Conservation (phyloP, 805 yeast genomes). For the Komagataella pseudopastoris region DNA sequence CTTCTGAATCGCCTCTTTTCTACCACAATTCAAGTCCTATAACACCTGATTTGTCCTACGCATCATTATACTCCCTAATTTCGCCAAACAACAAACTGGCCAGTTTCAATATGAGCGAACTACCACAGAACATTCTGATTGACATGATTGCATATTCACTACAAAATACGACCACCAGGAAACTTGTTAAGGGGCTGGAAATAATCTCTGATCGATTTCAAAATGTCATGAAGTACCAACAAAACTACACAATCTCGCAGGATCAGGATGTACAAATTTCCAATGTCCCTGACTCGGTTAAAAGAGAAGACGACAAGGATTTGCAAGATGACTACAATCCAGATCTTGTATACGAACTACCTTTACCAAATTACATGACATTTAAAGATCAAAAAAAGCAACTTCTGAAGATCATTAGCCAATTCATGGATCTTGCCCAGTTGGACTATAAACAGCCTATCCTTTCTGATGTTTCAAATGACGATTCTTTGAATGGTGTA, state of each 20-base stretch:
- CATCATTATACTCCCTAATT: conserved; percentile 55
- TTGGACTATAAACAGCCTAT: conserved; percentile 9
- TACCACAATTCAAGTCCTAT: conserved; percentile 17
- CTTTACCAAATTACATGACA: conserved; percentile 42
- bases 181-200: conserved; percentile 52
- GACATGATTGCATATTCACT: conserved; percentile 60
- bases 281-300: conserved; percentile 4
- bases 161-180: conserved; percentile 32
- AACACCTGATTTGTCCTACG: conserved; percentile 33
- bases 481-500: conserved; percentile 32
- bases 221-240: conserved; percentile 9
- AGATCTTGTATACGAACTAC: conserved; percentile 22
- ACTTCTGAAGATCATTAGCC: conserved; percentile 40
- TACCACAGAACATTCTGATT: conserved; percentile 52
- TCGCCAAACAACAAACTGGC: conserved; percentile 45
- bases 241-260: conserved; percentile 1
- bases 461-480: background rate
- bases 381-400: conserved; percentile 44
- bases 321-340: conserved; percentile 15
- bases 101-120: conserved; percentile 52
- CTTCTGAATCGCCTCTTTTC: conserved; percentile 7
- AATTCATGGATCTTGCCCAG: conserved; percentile 37
- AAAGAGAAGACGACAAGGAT: conserved; percentile 8
- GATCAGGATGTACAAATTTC: conserved; percentile 1
- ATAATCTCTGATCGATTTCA: conserved; percentile 53